Base-by-base conservation (phyloP, 768 basidiomycete species). In the Mycena amicta region DNA sequence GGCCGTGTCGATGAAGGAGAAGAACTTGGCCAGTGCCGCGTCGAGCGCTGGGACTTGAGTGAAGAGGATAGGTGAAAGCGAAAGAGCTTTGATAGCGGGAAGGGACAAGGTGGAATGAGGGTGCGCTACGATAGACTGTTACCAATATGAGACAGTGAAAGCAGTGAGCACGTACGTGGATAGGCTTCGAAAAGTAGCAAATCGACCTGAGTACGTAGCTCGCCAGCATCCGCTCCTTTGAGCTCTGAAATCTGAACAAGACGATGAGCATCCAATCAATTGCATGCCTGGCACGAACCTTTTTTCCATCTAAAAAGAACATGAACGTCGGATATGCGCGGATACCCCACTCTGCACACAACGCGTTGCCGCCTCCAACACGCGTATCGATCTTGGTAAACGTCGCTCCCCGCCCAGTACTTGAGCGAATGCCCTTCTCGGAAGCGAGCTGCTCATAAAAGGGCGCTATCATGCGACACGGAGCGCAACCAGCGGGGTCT, bases 351-450 rank as follows among this genome's bases (percentile, higher is more conserved):
- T 86, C 77, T 1, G 71, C 59, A 0, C 88, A 90, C 16, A 96
- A 73, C 53, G 76, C 75, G 3, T 72, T 66, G 0, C 89, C 89
- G 71, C 83, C 71, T 0, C 89, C 90, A 13, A 89, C 81, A 4
- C 80, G 83, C 62, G 93, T 75, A 73, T 98, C 95, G 31, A 97
- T 83, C 71, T 93, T 92, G 3, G 89, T 84, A 64, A 97, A 98
- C 2, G 83, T 90, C 22, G 89, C 82, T 2, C 83, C 83, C n/a
- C 67, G 74, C 41, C 61, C 70, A 33, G 62, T 65, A 11, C 73
- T 69, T 4, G 71, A 73, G 16, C 71, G 76, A n/a, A 69, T 37
- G 4, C 78, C 78, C 66, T 88, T 89, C 64, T 83, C 83, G 57
- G 79, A 79, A 4, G 94, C 88, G 16, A 96, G 78, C 4, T 84